These are phyloP conservation scores for Aegilops tauschii DNA, from an alignment of 176 grass and related monocot genomes.

Conservation along the genomic window DNA sequence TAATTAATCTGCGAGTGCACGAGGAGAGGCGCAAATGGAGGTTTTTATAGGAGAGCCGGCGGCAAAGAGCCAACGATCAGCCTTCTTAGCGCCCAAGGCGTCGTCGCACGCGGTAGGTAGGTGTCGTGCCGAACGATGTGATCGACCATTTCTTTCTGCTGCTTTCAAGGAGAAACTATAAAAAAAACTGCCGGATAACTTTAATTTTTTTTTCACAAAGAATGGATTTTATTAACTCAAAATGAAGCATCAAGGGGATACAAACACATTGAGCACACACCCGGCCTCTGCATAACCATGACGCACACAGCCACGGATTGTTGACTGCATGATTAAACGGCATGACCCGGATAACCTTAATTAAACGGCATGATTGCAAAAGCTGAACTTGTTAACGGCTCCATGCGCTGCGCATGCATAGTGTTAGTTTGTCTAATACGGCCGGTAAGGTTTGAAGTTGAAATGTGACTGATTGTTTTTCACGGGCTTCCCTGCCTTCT, in stretches of 20 bases:
- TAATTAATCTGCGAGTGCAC: not conserved
- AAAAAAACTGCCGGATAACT: not conserved
- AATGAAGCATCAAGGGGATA: no score
- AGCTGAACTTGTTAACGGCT: not conserved
- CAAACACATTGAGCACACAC: no score
- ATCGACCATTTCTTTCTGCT: not conserved
- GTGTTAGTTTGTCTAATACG: not conserved
- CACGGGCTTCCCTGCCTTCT: no score
- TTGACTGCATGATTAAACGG: no score
- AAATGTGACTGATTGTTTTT: no score
- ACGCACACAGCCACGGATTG: no score
- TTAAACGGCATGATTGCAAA: conserved; percentile 9
- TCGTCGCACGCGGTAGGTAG: not conserved
- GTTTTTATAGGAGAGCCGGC: not conserved
- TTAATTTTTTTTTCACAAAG: no score
- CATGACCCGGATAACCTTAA: not conserved
- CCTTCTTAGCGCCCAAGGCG: conserved; percentile 22
- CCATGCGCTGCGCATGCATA: not conserved
- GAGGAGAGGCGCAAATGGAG: not conserved
- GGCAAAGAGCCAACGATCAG: not conserved
- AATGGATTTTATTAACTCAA: no score
- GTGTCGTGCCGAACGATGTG: not conserved
- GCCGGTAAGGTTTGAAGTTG: no score
- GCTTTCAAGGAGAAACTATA: not conserved
- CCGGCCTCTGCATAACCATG: no score